These are phyloP conservation scores for Malassezia japonica DNA, from an alignment of 1,284 basidiomycete species.

Conservation along the genomic window DNA sequence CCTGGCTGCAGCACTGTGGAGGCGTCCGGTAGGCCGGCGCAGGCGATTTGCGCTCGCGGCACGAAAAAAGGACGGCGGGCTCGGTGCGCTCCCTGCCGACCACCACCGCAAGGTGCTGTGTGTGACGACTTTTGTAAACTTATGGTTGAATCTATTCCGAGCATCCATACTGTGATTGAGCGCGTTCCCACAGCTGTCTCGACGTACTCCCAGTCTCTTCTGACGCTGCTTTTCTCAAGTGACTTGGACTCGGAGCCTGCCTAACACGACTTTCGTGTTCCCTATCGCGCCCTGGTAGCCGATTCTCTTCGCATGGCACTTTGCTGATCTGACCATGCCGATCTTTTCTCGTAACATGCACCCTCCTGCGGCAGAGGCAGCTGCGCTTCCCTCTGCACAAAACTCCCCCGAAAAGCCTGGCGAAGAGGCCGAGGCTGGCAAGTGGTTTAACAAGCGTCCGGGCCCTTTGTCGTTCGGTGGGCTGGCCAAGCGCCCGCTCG, in stretches of 20 bases:
- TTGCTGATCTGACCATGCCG: not conserved
- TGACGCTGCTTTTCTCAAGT: not conserved
- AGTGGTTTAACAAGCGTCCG: conserved; percentile 3
- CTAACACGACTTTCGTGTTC: conserved; percentile 1
- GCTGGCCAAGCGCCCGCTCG: not conserved
- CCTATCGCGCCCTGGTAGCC: no score
- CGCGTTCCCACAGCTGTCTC: conserved; percentile 1
- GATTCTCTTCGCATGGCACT: not conserved
- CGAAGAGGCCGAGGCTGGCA: not conserved
- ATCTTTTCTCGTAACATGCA: not conserved
- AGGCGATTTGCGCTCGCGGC: no score
- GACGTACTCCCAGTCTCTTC: not conserved
- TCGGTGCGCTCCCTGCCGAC: not conserved
- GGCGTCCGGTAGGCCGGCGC: no score
- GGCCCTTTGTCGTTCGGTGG: conserved; percentile 9
- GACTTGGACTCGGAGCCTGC: conserved; percentile 10
- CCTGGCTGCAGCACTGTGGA: no score
- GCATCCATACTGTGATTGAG: not conserved
- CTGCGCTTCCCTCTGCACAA: not conserved
- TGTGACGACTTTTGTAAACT: not conserved
- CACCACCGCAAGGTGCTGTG: not conserved
- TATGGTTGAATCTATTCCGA: not conserved
- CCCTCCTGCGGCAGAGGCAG: not conserved
- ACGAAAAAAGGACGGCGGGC: not conserved
- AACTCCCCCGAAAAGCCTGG: not conserved